These are phyloP conservation scores for Auriscalpium vulgare DNA, from an alignment of 768 basidiomycete species.

Conservation along the genomic window DNA sequence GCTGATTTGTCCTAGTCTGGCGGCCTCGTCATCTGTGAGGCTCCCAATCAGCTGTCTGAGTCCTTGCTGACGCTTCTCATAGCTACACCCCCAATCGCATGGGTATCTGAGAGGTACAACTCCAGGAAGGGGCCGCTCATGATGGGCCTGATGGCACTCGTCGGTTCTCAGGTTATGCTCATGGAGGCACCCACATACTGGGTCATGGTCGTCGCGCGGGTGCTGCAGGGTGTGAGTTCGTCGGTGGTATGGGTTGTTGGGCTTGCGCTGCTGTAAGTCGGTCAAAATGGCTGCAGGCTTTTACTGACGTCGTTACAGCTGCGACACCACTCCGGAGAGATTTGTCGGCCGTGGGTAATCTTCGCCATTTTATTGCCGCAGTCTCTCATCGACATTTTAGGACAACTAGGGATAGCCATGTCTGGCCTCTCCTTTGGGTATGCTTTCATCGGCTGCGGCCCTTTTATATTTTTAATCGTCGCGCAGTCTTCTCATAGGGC, in stretches of 20 bases:
- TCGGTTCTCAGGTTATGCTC: conserved; percentile 30
- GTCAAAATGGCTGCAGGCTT: not conserved
- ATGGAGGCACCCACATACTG: conserved; percentile 32
- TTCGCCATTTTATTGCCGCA: not conserved
- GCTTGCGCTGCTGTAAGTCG: conserved; percentile 28
- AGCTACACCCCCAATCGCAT: conserved; percentile 31
- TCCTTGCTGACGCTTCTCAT: not conserved
- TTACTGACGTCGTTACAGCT: conserved; percentile 16
- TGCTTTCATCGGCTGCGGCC: not conserved
- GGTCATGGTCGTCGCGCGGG: conserved; percentile 31
- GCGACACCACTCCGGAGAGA: conserved; percentile 28
- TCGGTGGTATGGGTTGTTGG: conserved; percentile 34
- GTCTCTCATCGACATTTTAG: conserved; percentile 12
- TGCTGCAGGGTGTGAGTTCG: conserved; percentile 33
- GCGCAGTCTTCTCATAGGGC: conserved; percentile 26
- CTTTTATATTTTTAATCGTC: not conserved
- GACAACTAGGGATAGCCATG: conserved; percentile 33
- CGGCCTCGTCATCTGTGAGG: conserved; percentile 26
- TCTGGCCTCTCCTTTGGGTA: conserved; percentile 32
- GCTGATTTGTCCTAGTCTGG: conserved; percentile 18
- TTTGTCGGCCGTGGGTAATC: conserved; percentile 26
- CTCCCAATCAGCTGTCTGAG: not conserved
- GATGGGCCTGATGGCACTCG: conserved; percentile 24
- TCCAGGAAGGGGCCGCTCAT: conserved; percentile 25
- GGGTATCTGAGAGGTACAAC: conserved; percentile 26